Evolutionary conservation across 495 filamentous ascomycete genomes (phyloP), one percentile per base, ranked within the genome.

Genomic region (Penicillium bovifimosum): DNA sequence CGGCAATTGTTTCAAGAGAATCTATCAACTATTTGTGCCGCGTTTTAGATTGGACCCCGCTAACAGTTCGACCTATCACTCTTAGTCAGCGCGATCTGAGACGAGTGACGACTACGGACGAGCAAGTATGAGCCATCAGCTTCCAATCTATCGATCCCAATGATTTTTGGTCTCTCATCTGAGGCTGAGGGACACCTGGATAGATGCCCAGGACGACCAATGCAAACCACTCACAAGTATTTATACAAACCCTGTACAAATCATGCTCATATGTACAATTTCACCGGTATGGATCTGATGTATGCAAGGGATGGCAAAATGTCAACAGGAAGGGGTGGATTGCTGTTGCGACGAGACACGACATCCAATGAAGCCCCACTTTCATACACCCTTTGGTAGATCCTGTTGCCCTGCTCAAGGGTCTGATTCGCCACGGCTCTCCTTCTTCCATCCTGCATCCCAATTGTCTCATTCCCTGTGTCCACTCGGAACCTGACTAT

Each of bases 331-430:
- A 61, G 55, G 61, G 58, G 55, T 54, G 34, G 39, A 58, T 56
- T 64, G 57, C 58, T 41, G 48, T 59, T 56, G 58, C 58, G 56
- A 63, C 58, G 63, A 66, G 60, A 65, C 56, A 66, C 61, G 50
- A 46, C 41, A 55, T 51, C 58, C 63, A 64, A 61, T 66, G 58
- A 52, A 55, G 60, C 54, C 58, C 63, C 63, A 55, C 60, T 59
- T 41, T 14, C 17, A 44, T 56, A 58, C 51, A 65, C 53, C 62
- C 56, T 65, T 41, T 41, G 49, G 62, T 8, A 49, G 57, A 63
- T 61, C 61, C 41, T 61, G 34, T 53, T 53, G 58, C 55, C 63
- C 60, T 66, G 50, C 28, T 17, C 50, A 54, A 65, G 63, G 57
- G 57, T 17, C 35, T 66, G 63, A 66, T 66, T 66, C 58, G 61